Percentiles rank a stretch among this genome's conserved stretches.
Conservation (phyloP, 352 stramenopile species). For the Pelagophyceae sp. region DNA sequence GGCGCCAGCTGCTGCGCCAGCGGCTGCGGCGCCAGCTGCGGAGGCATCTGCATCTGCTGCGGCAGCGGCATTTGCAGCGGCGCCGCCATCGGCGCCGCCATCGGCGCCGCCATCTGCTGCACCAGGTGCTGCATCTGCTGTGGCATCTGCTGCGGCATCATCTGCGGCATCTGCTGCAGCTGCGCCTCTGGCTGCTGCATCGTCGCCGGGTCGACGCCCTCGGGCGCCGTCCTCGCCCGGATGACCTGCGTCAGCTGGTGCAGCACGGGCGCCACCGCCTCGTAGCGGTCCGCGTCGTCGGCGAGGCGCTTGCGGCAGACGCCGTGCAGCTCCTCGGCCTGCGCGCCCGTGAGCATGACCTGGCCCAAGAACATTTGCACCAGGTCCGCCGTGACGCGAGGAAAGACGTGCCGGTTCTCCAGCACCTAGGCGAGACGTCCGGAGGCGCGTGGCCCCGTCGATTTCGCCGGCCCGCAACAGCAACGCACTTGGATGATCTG, state of each 20-base stretch:
- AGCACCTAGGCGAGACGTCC: background rate
- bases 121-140: background rate
- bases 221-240: background rate
- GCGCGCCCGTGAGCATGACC: background rate
- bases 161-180: background rate
- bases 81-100: too few species aligned
- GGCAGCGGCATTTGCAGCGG: too few species aligned
- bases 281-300: background rate
- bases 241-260: slow-evolving; percentile 7
- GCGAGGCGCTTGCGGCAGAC: background rate
- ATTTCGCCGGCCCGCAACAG: background rate
- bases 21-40: too few species aligned
- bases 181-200: background rate
- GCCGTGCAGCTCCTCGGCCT: background rate
- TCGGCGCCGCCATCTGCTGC: background rate
- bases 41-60: too few species aligned
- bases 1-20: too few species aligned
- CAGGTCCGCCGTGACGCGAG: background rate
- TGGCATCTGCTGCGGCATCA: background rate
- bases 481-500: too few species aligned
- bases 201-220: background rate
- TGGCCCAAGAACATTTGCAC: slow-evolving; percentile 6
- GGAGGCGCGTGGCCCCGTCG: background rate
- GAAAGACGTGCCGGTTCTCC: background rate
- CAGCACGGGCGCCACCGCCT: background rate